Base-by-base conservation (phyloP, 345 rosid species). In the Abelmoschus esculentus region DNA sequence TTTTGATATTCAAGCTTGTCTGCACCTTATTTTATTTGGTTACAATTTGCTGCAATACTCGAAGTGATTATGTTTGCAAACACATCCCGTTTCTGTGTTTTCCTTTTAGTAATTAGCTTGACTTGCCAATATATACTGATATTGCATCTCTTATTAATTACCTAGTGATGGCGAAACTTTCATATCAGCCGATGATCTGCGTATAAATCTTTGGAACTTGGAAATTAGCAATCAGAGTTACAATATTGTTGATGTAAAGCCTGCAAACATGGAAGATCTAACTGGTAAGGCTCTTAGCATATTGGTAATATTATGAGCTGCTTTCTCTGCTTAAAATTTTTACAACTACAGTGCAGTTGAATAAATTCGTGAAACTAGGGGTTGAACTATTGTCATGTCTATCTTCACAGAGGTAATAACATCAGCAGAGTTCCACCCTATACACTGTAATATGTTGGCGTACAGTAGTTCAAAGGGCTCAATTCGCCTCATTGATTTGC, bases 391-490 rank as follows among this genome's bases (percentile, higher is more conserved):
- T 18, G 44, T 13, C 36, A 3, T 56, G 6, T 80, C 66, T 26
- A 13, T 78, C 69, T 40, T 69, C 71, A 84, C 96, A 96, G 99
- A 96, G 96, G 99, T 96, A 76, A 92, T 95, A 69, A 96, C 99
- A 75, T 92, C 98, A 73, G 99, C 99, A 17, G 98, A 96, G 70
- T 96, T 96, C 78, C 99, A 96, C 75, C 99, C 99, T 74, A 83
- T 80, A 53, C 98, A 92, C 71, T 96, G 99, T 78, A 92, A 96
- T 77, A 86, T 61, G 76, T 80, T 96, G 80, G 99, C 95, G 60
- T 96, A 96, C 78, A 92, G 99, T 87, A 96, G 99, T 87, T 96
- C 99, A 7, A 96, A 89, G 77, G 99, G 99, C 77, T 96, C 97
- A 67, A 84, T 96, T 79, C 90, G 98, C 75, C 88, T 96, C 59